phyloP scores from a whole-genome alignment of 2,329 filamentous ascomycete species.

The Aspergillus jensenii region DNA sequence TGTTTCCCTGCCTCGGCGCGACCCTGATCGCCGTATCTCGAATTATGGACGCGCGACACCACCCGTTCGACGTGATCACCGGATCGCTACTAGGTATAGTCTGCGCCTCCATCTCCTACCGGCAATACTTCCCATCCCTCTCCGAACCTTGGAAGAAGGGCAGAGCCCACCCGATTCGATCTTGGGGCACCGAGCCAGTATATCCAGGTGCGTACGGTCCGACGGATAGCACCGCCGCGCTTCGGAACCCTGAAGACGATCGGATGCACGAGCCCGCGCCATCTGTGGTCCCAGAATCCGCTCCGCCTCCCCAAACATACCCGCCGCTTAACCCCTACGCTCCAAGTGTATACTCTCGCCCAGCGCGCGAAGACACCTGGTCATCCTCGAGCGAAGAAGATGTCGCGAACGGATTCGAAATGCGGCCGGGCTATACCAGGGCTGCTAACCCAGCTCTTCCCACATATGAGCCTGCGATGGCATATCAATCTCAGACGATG shows the following conservation, averaged over 20 bases:
- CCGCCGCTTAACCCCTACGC: constrained; percentile 25
- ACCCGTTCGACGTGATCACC: constrained; percentile 61
- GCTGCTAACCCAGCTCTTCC: constrained; percentile 25
- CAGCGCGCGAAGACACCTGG: constrained; percentile 32
- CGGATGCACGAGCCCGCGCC: constrained; percentile 14
- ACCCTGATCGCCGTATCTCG: constrained; percentile 56
- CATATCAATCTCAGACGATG: constrained; percentile 27
- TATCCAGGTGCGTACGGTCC: constrained; percentile 33
- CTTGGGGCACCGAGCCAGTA: constrained; percentile 54
- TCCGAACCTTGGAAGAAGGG: constrained; percentile 58
- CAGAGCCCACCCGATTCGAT: constrained; percentile 58
- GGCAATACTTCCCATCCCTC: constrained; percentile 60
- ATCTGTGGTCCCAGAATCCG: constrained; percentile 6
- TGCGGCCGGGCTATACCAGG: constrained; percentile 32
- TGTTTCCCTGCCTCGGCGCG: constrained; percentile 55
- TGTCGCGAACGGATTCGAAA: constrained; percentile 36
- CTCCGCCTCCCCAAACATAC: constrained; percentile 19
- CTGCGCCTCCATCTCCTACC: constrained; percentile 54
- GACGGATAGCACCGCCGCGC: constrained; percentile 25
- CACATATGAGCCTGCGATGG: constrained; percentile 27
- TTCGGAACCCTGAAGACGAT: constrained; percentile 35
- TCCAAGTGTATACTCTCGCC: constrained; percentile 27
- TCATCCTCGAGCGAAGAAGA: constrained; percentile 42
- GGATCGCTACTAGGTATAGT: constrained; percentile 55
- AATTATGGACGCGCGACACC: constrained; percentile 63